These are phyloP conservation scores for Fusarium continuum DNA, from an alignment of 2,329 filamentous ascomycete species.

Conservation along the genomic window DNA sequence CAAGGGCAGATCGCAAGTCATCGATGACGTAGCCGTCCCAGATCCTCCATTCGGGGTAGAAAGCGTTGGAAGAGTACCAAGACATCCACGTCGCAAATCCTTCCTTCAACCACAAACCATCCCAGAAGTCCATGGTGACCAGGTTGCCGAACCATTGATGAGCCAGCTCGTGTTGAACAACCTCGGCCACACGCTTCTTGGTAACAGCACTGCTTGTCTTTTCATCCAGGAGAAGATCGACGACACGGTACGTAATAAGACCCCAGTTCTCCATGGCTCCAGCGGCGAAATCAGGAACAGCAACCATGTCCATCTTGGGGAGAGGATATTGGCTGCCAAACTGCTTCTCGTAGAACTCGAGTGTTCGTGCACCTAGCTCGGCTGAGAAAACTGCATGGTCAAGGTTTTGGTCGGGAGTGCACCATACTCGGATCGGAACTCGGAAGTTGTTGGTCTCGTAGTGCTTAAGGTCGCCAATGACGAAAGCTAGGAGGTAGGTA, in stretches of 20 bases:
- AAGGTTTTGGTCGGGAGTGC: constrained; percentile 87
- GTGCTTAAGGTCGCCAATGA: constrained; percentile 92
- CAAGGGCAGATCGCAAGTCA: constrained; percentile 86
- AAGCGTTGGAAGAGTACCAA: constrained; percentile 85
- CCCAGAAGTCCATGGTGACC: constrained; percentile 99
- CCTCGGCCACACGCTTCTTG: constrained; percentile 93
- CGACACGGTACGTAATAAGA: constrained; percentile 91
- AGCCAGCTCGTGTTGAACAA: constrained; percentile 95
- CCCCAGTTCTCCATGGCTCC: constrained; percentile 99
- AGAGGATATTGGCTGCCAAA: constrained; percentile 80
- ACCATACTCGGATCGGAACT: constrained; percentile 92
- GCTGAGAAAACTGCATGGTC: constrained; percentile 92
- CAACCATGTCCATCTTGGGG: constrained; percentile 61
- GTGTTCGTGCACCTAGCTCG: constrained; percentile 85
- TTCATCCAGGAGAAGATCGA: constrained; percentile 84
- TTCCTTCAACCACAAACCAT: constrained; percentile 95
- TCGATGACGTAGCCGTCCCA: constrained; percentile 97
- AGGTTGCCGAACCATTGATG: constrained; percentile 99
- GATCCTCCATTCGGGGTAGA: constrained; percentile 98
- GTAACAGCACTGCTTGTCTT: constrained; percentile 88
- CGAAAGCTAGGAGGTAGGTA: constrained; percentile 93
- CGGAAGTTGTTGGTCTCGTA: constrained; percentile 93
- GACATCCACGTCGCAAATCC: constrained; percentile 73
- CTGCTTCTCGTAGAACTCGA: constrained; percentile 94
- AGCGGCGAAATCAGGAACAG: constrained; percentile 93